Evolutionary conservation across 768 basidiomycete genomes (phyloP).

Genomic region (Naganishia kalamii): DNA sequence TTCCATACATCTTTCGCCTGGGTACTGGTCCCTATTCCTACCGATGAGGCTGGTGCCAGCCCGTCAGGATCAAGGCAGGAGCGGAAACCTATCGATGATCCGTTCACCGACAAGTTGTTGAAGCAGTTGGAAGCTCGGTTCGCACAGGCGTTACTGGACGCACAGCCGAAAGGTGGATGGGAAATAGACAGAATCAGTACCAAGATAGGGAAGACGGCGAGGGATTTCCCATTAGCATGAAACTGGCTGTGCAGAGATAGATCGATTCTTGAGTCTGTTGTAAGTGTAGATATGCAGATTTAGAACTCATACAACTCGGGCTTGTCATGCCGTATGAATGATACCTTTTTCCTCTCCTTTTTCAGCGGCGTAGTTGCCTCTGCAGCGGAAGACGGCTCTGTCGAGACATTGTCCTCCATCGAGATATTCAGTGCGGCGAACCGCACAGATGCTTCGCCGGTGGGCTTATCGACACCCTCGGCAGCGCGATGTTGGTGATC

Average conservation of each 20-base stretch:
- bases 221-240: background rate
- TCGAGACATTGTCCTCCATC: background rate
- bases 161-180: conserved; percentile 39
- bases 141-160: conserved; percentile 18
- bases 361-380: background rate
- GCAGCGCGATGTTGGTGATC: background rate
- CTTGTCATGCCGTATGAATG: conserved; percentile 41
- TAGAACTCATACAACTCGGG: conserved; percentile 47
- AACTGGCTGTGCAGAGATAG: background rate
- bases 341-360: conserved; percentile 26
- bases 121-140: conserved; percentile 26
- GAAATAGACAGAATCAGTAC: conserved; percentile 27
- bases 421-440: conserved; percentile 18
- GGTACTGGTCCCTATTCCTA: conserved; percentile 55
- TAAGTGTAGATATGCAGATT: background rate
- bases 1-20: conserved; percentile 89
- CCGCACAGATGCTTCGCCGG: conserved; percentile 16
- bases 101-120: conserved; percentile 26
- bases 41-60: background rate
- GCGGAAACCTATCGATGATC: conserved; percentile 3
- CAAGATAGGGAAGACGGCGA: conserved; percentile 34
- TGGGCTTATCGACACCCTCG: conserved; percentile 10
- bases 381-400: background rate
- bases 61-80: background rate
- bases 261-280: background rate